phyloP scores from a whole-genome alignment of 106 monocot species.

The Dactylorhiza incarnata region DNA sequence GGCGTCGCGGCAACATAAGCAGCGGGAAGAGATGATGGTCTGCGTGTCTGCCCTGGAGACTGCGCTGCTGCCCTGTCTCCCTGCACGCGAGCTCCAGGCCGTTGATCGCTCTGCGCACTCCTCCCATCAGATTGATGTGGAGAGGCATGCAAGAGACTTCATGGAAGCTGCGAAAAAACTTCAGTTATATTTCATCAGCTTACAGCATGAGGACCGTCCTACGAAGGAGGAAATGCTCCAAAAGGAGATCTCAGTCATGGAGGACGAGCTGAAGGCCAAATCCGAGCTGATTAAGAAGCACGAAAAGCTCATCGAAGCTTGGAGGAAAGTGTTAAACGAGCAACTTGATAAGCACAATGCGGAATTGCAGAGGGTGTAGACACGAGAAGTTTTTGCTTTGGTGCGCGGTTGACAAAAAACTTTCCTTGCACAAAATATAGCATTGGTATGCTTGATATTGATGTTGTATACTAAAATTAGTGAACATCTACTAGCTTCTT shows the following conservation, averaged over 20 bases:
- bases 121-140: conserved; percentile 94
- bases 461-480: too few relatives aligned
- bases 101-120: conserved; percentile 86
- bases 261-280: conserved; percentile 81
- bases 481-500: too few relatives aligned
- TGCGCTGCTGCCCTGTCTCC: conserved; percentile 82
- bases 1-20: conserved; percentile 15
- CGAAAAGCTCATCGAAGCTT: conserved; percentile 52
- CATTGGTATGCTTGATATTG: too few relatives aligned
- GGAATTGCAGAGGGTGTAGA: conserved; percentile 66
- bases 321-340: conserved; percentile 69
- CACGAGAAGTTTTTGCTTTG: not conserved
- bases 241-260: conserved; percentile 72
- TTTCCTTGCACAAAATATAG: too few relatives aligned
- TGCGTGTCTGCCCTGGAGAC: conserved; percentile 78
- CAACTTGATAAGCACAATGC: conserved; percentile 54
- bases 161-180: conserved; percentile 98
- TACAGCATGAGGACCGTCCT: conserved; percentile 74
- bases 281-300: conserved; percentile 65
- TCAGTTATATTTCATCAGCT: conserved; percentile 68
- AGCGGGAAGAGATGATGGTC: conserved; percentile 54
- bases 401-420: too few relatives aligned
- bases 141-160: conserved; percentile 89
- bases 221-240: conserved; percentile 63
- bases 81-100: conserved; percentile 92